These are phyloP conservation scores for Psidium guajava DNA, from an alignment of 345 rosid species.

Conservation along the genomic window DNA sequence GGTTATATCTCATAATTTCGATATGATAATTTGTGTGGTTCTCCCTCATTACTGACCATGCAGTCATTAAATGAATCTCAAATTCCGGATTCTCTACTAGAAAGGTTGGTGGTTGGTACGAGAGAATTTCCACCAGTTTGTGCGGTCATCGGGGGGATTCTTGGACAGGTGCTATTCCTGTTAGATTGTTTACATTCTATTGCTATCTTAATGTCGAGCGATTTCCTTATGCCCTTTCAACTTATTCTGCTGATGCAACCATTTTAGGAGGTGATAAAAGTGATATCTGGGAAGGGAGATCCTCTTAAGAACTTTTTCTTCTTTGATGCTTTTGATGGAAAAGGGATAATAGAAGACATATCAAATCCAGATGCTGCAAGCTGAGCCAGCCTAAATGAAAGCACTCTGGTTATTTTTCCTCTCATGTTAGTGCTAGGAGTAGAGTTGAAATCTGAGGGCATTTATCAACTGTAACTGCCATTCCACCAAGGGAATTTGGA, in stretches of 20 bases:
- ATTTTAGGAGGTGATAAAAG: conserved; percentile 84
- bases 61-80: conserved; percentile 58
- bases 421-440: neutral
- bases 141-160: conserved; percentile 84
- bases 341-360: conserved; percentile 82
- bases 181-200: neutral
- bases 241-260: neutral
- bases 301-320: conserved; percentile 90
- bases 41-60: neutral
- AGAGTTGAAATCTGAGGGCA: neutral
- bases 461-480: neutral
- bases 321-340: conserved; percentile 80
- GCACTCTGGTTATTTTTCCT: neutral
- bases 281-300: conserved; percentile 75
- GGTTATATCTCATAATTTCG: neutral
- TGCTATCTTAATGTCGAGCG: neutral
- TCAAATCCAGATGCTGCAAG: conserved; percentile 16
- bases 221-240: neutral
- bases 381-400: neutral
- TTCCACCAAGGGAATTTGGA: neutral
- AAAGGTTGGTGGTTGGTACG: conserved; percentile 44
- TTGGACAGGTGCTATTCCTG: conserved; percentile 66
- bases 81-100: conserved; percentile 52
- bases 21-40: neutral
- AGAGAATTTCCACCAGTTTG: conserved; percentile 82